A percentile compares a stretch with the other conserved stretches of the same genome.
Conservation (phyloP, 2,329 filamentous ascomycete species). For the Ophiocordyceps camponoti-leonardi region DNA sequence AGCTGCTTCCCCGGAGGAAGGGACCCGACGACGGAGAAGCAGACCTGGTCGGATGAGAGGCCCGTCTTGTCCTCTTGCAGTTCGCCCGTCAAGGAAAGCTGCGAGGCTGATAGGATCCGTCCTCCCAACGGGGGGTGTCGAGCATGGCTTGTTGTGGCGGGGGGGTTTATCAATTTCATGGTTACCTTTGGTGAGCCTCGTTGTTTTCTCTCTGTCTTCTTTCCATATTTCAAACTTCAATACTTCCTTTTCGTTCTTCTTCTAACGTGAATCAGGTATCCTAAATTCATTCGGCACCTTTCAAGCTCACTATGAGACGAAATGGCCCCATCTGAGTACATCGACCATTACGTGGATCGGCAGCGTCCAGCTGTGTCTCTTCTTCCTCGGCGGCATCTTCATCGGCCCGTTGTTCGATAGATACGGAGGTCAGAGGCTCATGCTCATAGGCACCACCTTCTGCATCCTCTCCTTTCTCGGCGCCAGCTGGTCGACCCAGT, state of each 20-base stretch:
- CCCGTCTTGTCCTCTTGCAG: not conserved
- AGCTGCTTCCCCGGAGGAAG: not conserved
- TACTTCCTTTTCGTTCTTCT: no score
- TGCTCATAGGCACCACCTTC: conserved; percentile 17
- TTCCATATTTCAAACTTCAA: no score
- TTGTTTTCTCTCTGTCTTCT: not conserved
- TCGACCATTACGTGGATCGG: conserved; percentile 24
- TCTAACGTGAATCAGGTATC: conserved; percentile 5
- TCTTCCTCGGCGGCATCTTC: conserved; percentile 20
- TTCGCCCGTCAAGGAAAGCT: not conserved
- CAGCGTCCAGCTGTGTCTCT: conserved; percentile 16
- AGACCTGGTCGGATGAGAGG: not conserved
- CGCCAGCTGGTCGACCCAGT: conserved; percentile 13
- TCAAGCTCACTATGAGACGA: conserved; percentile 29
- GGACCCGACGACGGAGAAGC: not conserved
- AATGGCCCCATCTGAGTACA: conserved; percentile 14
- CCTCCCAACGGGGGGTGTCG: conserved; percentile 10
- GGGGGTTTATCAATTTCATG: conserved; percentile 12
- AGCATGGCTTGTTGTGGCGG: conserved; percentile 15
- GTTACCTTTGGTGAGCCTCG: conserved; percentile 10
- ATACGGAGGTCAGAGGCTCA: conserved; percentile 17
- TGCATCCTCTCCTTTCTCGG: conserved; percentile 20
- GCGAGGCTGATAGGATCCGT: not conserved
- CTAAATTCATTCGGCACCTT: conserved; percentile 35
- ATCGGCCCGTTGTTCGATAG: conserved; percentile 22